Conservation (phyloP, 1,139 yeast species). For the Yamadazyma conglobata region DNA sequence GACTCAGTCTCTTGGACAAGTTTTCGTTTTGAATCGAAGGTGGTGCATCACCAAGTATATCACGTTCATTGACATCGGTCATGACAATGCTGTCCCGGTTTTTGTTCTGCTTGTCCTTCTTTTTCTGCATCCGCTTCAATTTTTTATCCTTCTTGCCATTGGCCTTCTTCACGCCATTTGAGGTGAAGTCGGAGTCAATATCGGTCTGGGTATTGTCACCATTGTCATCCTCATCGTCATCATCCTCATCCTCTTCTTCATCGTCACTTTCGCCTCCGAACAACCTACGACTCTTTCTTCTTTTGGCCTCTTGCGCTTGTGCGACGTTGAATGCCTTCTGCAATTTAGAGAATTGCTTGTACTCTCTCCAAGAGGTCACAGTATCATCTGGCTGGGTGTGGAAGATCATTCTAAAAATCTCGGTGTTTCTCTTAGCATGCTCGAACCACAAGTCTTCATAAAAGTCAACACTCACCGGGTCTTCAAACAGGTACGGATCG, state of each 20-base stretch:
- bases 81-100: constrained; percentile 19
- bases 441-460: constrained; percentile 88
- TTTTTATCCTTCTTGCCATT: constrained; percentile 1
- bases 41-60: constrained; percentile 39
- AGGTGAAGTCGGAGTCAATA: constrained; percentile 1
- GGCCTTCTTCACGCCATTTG: neutral
- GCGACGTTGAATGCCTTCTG: constrained; percentile 53
- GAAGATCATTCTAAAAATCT: constrained; percentile 78
- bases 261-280: constrained; percentile 16
- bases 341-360: constrained; percentile 63
- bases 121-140: neutral
- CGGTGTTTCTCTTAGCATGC: constrained; percentile 80
- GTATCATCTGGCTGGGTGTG: constrained; percentile 93
- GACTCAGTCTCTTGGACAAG: constrained; percentile 12
- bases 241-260: neutral
- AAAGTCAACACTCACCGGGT: constrained; percentile 76
- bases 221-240: constrained; percentile 11
- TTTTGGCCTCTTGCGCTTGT: constrained; percentile 40
- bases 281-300: constrained; percentile 20
- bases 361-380: constrained; percentile 86
- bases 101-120: no score
- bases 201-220: constrained; percentile 5
- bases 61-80: constrained; percentile 26
- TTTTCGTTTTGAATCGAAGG: constrained; percentile 26
- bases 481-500: constrained; percentile 86